These are phyloP conservation scores for Rosa lucieae DNA, from an alignment of 306 rosid genomes.

Conservation along the genomic window DNA sequence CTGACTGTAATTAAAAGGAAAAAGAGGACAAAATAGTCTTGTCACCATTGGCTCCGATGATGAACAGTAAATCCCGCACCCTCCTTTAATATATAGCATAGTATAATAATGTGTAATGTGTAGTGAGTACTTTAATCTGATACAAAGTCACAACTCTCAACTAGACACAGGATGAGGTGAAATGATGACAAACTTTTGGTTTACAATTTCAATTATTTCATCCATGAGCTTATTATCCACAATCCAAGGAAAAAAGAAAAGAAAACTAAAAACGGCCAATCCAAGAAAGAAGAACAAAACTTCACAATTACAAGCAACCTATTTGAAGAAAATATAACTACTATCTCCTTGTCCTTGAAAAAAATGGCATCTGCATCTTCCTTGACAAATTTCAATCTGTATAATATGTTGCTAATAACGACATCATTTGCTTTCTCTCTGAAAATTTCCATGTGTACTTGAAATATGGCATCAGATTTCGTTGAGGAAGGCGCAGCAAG, in stretches of 20 bases:
- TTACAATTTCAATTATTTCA: conserved; percentile 44
- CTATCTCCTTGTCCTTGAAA: conserved; percentile 41
- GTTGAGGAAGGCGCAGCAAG: conserved; percentile 29
- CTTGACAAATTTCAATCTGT: conserved; percentile 36
- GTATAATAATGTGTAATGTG: background rate
- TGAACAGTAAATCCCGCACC: no score
- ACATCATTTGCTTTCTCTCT: conserved; percentile 13
- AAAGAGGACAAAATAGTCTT: no score
- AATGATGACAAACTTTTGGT: conserved; percentile 31
- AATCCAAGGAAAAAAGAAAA: conserved; percentile 38
- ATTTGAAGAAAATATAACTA: conserved; percentile 45
- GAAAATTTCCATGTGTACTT: conserved; percentile 29
- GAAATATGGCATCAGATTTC: conserved; percentile 21
- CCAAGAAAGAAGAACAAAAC: conserved; percentile 44
- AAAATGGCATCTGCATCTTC: conserved; percentile 33
- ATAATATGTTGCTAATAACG: conserved; percentile 30
- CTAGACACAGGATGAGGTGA: conserved; percentile 5
- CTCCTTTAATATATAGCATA: no score
- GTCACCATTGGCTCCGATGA: no score
- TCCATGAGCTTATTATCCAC: conserved; percentile 49
- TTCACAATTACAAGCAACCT: conserved; percentile 52
- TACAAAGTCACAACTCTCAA: conserved; percentile 9
- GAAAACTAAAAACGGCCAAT: conserved; percentile 39
- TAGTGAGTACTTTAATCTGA: background rate
- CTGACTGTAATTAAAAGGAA: no score